Base-by-base conservation (phyloP, 2,329 filamentous ascomycete species). In the Ciborinia camelliae region DNA sequence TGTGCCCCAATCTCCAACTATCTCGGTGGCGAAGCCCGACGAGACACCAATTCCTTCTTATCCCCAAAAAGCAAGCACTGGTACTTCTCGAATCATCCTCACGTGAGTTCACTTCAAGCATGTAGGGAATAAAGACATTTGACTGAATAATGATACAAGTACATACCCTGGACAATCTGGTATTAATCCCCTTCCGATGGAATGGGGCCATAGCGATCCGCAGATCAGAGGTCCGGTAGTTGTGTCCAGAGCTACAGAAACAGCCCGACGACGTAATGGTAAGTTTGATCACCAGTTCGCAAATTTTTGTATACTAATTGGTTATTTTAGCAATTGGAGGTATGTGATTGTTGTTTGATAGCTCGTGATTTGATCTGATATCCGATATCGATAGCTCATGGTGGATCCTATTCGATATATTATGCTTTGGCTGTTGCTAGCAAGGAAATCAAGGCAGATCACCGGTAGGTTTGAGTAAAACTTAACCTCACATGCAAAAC, bases 351-450 rank as follows among this genome's bases (percentile, higher is more conserved):
- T 8, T 64, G 35, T 30, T 15, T 54, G 26, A 32, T 53, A 57
- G 28, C 32, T 28, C n/a, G 63, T 53, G 37, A 54, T 37, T 26
- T 50, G 23, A 61, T 41, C 47, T 62, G 57, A 51, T 55, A 20
- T 20, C 18, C 4, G 48, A 41, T 20, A 43, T 61, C 32, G 12
- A 47, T 89, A 72, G 88, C 86, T 65, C 88, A 90, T 71, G 94
- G 95, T 68, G 94, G 95, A 65, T 97, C 92, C 5, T 98, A 99
- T 77, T 92, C 91, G 67, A 94, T 97, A 69, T 98, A 98, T 80
- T 92, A 96, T 75, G 94, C 94, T 28, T 84, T 98, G 35, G 94
- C 94, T 15, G 88, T 98, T 69, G 94, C 94, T 28, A 95, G 91
- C 75, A 93, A 94, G 72, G 90, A 98, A 75, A 84, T 98, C 65